phyloP scores from a whole-genome alignment of 1,284 basidiomycete genomes.

The Cryptococcus floricola region DNA sequence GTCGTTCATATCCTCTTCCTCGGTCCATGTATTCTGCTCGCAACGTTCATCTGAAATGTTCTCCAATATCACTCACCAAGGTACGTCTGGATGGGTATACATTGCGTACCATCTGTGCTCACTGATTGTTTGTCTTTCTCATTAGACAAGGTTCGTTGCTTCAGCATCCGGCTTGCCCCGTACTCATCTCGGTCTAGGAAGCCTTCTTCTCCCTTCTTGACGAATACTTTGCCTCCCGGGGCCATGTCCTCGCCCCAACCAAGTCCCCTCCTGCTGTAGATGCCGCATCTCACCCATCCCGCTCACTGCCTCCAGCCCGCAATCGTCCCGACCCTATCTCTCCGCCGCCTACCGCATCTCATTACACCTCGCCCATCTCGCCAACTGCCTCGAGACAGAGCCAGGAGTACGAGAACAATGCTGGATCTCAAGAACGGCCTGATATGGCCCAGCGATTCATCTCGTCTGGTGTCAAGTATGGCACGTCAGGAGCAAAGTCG shows the following conservation, averaged over 20 bases:
- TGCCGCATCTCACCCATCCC: slow-evolving; percentile 2
- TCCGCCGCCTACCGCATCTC: neutral
- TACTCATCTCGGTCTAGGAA: slow-evolving; percentile 19
- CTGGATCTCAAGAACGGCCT: slow-evolving; percentile 8
- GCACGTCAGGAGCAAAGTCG: slow-evolving; percentile 20
- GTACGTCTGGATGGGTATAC: no score
- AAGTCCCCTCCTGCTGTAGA: neutral
- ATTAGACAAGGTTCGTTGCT: neutral
- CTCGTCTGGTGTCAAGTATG: slow-evolving; percentile 23
- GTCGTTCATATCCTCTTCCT: no score
- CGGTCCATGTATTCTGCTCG: no score
- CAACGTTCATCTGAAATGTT: no score
- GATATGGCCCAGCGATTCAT: slow-evolving; percentile 30
- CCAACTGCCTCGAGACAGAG: neutral
- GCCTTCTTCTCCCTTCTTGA: slow-evolving; percentile 46
- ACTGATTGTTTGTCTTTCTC: no score
- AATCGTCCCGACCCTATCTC: slow-evolving; percentile 2
- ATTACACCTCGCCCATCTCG: slow-evolving; percentile 1
- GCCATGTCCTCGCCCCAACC: slow-evolving; percentile 21
- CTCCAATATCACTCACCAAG: no score
- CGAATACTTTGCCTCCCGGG: slow-evolving; percentile 46
- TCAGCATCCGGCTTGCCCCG: neutral
- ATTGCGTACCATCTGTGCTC: no score
- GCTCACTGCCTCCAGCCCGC: neutral
- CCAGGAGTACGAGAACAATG: neutral